Conservation (phyloP, 2,329 filamentous ascomycete species). For the Fusarium devonianum region DNA sequence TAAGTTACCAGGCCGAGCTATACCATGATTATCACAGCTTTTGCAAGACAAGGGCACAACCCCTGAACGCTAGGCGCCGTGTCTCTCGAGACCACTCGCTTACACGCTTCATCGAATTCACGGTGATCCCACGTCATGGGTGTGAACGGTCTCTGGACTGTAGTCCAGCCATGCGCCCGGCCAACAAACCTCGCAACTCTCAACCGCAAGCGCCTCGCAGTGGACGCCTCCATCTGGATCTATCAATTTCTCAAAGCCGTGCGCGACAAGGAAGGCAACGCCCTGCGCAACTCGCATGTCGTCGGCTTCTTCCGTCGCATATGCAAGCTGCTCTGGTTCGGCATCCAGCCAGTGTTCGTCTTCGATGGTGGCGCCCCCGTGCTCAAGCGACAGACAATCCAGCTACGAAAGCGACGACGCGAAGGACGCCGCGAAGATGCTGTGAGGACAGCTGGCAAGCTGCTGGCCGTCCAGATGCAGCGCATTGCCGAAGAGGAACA, state of each 20-base stretch:
- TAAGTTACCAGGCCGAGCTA: not conserved
- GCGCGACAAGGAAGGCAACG: conserved; percentile 97
- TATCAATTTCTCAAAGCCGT: conserved; percentile 99
- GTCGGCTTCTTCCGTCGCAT: conserved; percentile 98
- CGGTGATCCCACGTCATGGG: conserved; percentile 69
- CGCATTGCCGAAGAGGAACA: conserved; percentile 85
- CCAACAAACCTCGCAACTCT: conserved; percentile 96
- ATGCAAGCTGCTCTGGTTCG: conserved; percentile 96
- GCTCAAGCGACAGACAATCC: conserved; percentile 91
- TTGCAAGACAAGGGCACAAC: conserved; percentile 28
- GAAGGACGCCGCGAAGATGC: conserved; percentile 95
- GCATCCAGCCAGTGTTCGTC: conserved; percentile 95
- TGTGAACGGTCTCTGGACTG: conserved; percentile 97
- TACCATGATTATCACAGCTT: conserved; percentile 24
- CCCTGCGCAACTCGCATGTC: conserved; percentile 92
- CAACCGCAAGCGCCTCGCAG: conserved; percentile 93
- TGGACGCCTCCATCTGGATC: conserved; percentile 99
- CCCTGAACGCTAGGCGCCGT: conserved; percentile 23
- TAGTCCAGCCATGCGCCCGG: conserved; percentile 91
- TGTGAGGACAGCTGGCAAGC: conserved; percentile 84
- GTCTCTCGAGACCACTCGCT: conserved; percentile 6
- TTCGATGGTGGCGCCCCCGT: conserved; percentile 95
- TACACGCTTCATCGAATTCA: conserved; percentile 6
- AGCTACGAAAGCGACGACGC: conserved; percentile 75
- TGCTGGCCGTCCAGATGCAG: conserved; percentile 95